These are phyloP conservation scores for Naganishia liquefaciens DNA, from an alignment of 1,284 basidiomycete species.

Conservation along the genomic window DNA sequence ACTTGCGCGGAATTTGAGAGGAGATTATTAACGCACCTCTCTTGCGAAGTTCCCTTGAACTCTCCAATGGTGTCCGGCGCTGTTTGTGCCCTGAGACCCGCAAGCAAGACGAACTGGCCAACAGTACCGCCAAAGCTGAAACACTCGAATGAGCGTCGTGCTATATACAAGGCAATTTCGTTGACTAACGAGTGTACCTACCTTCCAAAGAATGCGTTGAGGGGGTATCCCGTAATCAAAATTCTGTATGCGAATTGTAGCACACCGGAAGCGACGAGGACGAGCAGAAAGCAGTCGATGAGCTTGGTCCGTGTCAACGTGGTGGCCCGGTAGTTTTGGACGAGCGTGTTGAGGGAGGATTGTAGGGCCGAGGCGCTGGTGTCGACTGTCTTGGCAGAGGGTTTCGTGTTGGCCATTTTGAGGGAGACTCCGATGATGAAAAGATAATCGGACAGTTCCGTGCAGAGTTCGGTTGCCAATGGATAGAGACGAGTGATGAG, in stretches of 20 bases:
- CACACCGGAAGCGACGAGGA: conserved; percentile 88
- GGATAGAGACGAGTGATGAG: no score
- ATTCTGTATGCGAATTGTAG: conserved; percentile 90
- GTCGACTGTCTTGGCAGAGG: background rate
- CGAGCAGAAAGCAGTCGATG: conserved; percentile 88
- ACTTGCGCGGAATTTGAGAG: background rate
- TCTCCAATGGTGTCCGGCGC: conserved; percentile 65
- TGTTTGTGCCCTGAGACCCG: conserved; percentile 87
- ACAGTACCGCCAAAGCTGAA: conserved; percentile 85
- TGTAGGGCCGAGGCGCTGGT: conserved; percentile 22
- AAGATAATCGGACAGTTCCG: background rate
- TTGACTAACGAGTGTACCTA: conserved; percentile 55
- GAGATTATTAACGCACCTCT: conserved; percentile 65
- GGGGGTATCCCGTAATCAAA: conserved; percentile 88
- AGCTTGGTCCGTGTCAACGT: conserved; percentile 86
- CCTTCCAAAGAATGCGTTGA: conserved; percentile 96
- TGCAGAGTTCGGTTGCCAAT: no score
- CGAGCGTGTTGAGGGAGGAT: conserved; percentile 28
- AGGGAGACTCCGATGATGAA: background rate
- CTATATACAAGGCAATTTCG: background rate
- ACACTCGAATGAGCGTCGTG: background rate
- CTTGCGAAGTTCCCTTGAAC: conserved; percentile 83
- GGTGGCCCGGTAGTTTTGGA: conserved; percentile 65
- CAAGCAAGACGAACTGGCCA: conserved; percentile 94
- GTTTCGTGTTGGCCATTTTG: conserved; percentile 13